A percentile compares a stretch with the other conserved stretches of the same genome.
phyloP scores from a whole-genome alignment of 805 yeast species.

The Metschnikowia picachoensis region DNA sequence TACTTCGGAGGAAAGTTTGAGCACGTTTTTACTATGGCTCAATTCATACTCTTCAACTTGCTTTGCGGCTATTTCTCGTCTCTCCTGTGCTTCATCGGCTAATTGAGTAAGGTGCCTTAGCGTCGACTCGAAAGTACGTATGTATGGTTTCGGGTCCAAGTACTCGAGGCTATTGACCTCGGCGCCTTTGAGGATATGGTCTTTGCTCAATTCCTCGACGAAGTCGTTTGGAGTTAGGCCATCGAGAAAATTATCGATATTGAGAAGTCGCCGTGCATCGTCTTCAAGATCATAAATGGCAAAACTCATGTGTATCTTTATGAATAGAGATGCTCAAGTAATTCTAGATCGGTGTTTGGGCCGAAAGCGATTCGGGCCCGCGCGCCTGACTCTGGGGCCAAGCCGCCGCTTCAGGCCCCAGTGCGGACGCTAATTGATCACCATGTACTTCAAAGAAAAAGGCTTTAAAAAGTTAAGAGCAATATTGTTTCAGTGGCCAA shows the following conservation, averaged over 20 bases:
- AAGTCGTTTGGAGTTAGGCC: conserved; percentile 76
- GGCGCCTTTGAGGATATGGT: conserved; percentile 51
- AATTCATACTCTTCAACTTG: conserved; percentile 61
- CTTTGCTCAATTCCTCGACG: conserved; percentile 72
- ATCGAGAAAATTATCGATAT: conserved; percentile 59
- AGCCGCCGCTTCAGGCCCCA: no score
- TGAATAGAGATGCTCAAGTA: no score
- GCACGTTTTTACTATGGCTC: conserved; percentile 63
- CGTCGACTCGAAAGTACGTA: conserved; percentile 87
- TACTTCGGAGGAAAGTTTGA: conserved; percentile 49
- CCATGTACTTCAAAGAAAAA: no score
- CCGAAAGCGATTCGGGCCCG: no score
- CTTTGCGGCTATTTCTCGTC: conserved; percentile 48
- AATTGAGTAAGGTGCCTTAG: conserved; percentile 65
- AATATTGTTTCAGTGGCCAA: no score
- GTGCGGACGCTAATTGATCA: no score
- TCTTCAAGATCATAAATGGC: conserved; percentile 61
- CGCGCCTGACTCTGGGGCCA: no score
- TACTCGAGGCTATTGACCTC: conserved; percentile 50
- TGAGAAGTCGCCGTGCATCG: conserved; percentile 52
- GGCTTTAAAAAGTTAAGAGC: no score
- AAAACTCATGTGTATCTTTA: conserved; percentile 31
- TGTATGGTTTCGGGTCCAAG: conserved; percentile 91
- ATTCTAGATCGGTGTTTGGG: no score
- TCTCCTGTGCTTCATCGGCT: conserved; percentile 49